Base-by-base conservation (phyloP, 1,284 basidiomycete species). In the Cutaneotrichosporon daszewskae region DNA sequence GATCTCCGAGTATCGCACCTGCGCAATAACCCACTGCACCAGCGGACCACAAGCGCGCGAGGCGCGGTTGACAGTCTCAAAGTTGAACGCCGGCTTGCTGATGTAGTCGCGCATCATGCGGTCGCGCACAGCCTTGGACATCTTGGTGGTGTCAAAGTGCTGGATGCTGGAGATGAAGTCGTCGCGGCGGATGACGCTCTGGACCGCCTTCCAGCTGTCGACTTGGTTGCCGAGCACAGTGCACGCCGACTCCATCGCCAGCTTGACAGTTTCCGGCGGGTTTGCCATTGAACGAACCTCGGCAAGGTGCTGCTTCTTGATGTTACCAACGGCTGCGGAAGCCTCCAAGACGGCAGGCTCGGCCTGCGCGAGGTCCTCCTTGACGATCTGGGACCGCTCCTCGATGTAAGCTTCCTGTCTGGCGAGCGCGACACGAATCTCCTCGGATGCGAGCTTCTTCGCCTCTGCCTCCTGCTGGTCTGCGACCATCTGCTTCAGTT, bases 211-310 rank as follows among this genome's bases (percentile, higher is more conserved):
- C 96, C 95, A 99, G 66, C 83, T 85, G 43, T 72, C 68, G 58
- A 98, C 92, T 72, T 91, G 90, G 74, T 96, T 87, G 10, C 95
- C 95, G n/a, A 99, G 81, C 25, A 96, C 79, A 13, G 89, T 94
- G 71, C 95, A 99, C 26, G 96, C 94, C 1, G 91, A 96, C 66
- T 99, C 95, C 94, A 99, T 98, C 13, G 95, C 88, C 38, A 94
- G 74, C 72, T 98, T 98, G 64, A 99, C 94, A 9, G 89, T 86
- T 63, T 96, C 91, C 0, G 95, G 95, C 37, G 95, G 95, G 63
- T 98, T 98, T 34, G 90, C 88, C 92, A 99, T 97, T 11, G 90
- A 83, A 60, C 96, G 82, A 23, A 99, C 94, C 80, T 99, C 95
- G 59, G 94, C 88, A 37, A 99, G 75, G 58, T 98, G 94, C 68